phyloP scores from a whole-genome alignment of 305 asterid genomes.

The Salvia sclarea region DNA sequence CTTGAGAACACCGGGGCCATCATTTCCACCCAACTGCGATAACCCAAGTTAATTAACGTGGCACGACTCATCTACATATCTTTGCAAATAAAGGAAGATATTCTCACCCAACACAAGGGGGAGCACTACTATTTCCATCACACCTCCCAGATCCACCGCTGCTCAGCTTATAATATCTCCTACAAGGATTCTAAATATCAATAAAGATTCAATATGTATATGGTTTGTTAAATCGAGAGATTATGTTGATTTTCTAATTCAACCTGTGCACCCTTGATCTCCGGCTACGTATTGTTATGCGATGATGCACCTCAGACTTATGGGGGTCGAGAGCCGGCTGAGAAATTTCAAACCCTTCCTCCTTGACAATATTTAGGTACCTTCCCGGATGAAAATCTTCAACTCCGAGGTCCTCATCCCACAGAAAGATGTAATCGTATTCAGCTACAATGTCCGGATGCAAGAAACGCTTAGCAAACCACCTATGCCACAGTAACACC shows the following conservation, averaged over 20 bases:
- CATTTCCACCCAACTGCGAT: constrained; percentile 90
- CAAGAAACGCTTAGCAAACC: constrained; percentile 91
- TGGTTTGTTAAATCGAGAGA: too few species aligned
- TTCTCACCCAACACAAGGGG: constrained; percentile 89
- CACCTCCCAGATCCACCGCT: constrained; percentile 51
- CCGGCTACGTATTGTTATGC: constrained; percentile 58
- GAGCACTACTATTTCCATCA: constrained; percentile 57
- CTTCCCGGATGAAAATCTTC: constrained; percentile 67
- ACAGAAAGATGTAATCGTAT: constrained; percentile 73
- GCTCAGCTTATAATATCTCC: constrained; percentile 60
- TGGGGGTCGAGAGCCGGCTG: constrained; percentile 82
- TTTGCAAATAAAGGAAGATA: not conserved
- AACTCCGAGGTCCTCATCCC: constrained; percentile 95
- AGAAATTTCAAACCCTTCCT: constrained; percentile 92
- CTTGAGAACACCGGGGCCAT: constrained; percentile 98
- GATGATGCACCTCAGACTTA: constrained; percentile 74
- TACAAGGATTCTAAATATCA: not conserved
- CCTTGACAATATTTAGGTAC: constrained; percentile 68
- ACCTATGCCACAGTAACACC: constrained; percentile 47
- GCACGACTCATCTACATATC: too few species aligned
- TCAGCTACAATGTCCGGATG: constrained; percentile 89
- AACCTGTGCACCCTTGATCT: constrained; percentile 83
- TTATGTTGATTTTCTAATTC: not conserved
- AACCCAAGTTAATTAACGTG: too few species aligned
- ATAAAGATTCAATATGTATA: too few species aligned